Conservation (phyloP, 2,329 filamentous ascomycete species). For the Monilinia polystroma region DNA sequence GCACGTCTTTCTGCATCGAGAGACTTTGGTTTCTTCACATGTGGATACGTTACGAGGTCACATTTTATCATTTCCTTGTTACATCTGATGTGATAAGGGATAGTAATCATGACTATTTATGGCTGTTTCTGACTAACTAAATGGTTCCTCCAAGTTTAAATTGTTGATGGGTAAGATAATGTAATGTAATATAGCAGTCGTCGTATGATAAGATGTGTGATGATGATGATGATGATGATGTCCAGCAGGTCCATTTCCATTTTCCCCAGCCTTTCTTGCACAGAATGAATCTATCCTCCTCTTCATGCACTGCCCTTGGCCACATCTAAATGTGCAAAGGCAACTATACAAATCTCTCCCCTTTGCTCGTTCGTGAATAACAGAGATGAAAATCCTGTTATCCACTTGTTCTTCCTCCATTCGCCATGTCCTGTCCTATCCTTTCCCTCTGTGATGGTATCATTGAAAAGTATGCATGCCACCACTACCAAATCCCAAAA, state of each 20-base stretch:
- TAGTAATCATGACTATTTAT: neutral
- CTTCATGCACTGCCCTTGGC: neutral
- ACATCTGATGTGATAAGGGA: neutral
- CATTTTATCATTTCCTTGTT: neutral
- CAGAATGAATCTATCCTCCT: neutral
- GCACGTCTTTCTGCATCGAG: too few species aligned
- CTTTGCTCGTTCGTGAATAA: neutral
- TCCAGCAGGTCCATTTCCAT: neutral
- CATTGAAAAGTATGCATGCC: constrained; percentile 12
- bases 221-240: too few species aligned
- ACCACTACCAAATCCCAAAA: constrained; percentile 10
- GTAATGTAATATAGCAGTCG: neutral
- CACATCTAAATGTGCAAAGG: neutral
- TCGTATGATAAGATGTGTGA: neutral
- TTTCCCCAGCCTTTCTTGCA: neutral
- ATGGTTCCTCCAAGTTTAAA: neutral
- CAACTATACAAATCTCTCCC: neutral
- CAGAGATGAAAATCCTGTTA: neutral
- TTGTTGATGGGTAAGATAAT: neutral
- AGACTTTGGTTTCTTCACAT: too few species aligned
- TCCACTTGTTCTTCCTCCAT: neutral
- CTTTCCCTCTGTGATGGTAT: constrained; percentile 7
- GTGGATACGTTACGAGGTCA: too few species aligned
- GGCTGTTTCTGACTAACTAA: neutral
- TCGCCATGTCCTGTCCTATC: neutral